Base-by-base conservation (phyloP, 2,329 filamentous ascomycete species). In the Beauveria rudraprayagi region DNA sequence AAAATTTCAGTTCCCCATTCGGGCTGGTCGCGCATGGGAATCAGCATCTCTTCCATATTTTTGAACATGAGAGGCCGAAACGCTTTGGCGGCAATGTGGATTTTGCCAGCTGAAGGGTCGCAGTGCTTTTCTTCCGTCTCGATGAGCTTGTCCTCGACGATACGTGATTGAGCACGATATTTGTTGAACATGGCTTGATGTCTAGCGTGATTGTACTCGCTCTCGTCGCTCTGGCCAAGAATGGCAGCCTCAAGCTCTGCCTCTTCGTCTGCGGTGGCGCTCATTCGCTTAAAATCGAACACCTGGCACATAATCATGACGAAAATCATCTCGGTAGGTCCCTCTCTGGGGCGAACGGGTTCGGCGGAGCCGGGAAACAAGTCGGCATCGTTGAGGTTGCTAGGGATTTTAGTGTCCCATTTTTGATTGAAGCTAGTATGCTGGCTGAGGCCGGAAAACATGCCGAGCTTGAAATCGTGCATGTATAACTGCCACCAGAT, bases 401-500 rank as follows among this genome's bases (percentile, higher is more conserved):
- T 74, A 6, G 84, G 83, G 63, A 74, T 70, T 67, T 80, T 80
- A 5, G 83, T 84, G 62, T 84, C 80, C 79, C 81, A 85, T 46
- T 75, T 75, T 4, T 80, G 78, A 2, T 83, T 71, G 58, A 81
- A 71, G 43, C 43, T 55, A 14, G 58, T 48, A 10, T 79, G 78
- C 64, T 81, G 78, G 62, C 76, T 82, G 26, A 86, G 76, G 1
- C 83, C 83, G 5, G 83, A 84, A 61, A 83, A 74, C 61, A 85
- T 71, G 47, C 82, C 83, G 60, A 80, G 80, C 64, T 83, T 81
- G 48, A 79, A 75, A 63, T 87, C 84, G 57, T 83, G 75, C 60
- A 86, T 74, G 54, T 84, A 76, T 28, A 88, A 79, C 67, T 84
- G 80, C 84, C 84, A 87, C 86, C 86, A 89, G 22, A 88, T 76